These are phyloP conservation scores for Stenogyne calaminthoides DNA, from an alignment of 305 asterid genomes.

Conservation along the genomic window DNA sequence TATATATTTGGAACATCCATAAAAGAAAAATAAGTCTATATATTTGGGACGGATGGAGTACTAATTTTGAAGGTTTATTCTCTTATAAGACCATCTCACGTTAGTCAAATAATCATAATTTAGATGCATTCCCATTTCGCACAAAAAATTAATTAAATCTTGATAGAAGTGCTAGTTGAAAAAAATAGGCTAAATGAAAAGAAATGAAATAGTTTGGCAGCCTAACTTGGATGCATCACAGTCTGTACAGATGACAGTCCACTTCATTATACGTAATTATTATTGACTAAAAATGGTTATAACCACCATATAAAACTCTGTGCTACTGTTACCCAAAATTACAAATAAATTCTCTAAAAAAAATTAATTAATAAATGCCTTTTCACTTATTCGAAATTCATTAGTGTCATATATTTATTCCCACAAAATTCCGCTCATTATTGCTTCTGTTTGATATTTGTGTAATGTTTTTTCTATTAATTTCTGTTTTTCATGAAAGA, in stretches of 20 bases:
- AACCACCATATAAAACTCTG: not conserved
- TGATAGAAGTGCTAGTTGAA: not conserved
- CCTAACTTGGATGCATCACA: not conserved
- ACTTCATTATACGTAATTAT: slow-evolving; percentile 22
- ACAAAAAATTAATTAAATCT: too few species aligned
- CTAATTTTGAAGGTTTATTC: too few species aligned
- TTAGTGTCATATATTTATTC: not conserved
- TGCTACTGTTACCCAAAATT: not conserved
- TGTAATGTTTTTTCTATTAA: too few species aligned
- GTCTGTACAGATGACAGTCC: not conserved
- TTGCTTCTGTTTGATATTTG: too few species aligned
- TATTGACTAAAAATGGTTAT: slow-evolving; percentile 13
- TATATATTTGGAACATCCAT: too few species aligned
- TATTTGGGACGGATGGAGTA: too few species aligned
- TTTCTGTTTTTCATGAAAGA: too few species aligned
- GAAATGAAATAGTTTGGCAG: slow-evolving; percentile 14
- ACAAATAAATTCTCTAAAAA: not conserved
- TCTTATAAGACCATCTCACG: too few species aligned
- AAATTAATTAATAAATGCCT: not conserved
- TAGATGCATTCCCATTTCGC: too few species aligned
- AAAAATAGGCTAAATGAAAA: not conserved
- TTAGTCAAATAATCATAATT: too few species aligned
- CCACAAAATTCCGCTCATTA: not conserved
- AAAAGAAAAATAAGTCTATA: too few species aligned
- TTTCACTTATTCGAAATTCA: not conserved